phyloP scores from a whole-genome alignment of 208 protist species.

The Trichomonas vaginalis region DNA sequence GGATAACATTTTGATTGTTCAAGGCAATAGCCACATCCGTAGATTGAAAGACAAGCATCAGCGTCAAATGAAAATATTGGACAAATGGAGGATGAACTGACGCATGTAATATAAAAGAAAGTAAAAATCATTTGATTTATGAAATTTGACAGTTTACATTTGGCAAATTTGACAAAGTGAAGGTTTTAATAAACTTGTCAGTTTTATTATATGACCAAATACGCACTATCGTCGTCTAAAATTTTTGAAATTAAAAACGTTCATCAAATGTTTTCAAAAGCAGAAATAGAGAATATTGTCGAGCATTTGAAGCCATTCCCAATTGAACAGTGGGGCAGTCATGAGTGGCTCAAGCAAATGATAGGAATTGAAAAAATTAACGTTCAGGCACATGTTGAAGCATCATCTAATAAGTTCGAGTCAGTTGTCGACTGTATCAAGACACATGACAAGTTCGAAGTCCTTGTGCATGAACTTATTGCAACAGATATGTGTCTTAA shows the following conservation, averaged over 20 bases:
- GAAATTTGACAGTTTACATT: too few relatives aligned
- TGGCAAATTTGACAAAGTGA: too few relatives aligned
- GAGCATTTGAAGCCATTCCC: neutral
- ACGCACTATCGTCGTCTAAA: neutral
- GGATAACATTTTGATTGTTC: neutral
- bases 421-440: neutral
- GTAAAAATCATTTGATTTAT: neutral
- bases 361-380: neutral
- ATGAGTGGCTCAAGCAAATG: neutral
- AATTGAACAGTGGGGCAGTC: neutral
- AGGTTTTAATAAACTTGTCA: too few relatives aligned
- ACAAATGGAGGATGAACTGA: neutral
- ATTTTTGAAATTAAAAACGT: neutral
- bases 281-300: neutral
- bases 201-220: too few relatives aligned
- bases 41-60: neutral
- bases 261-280: neutral
- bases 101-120: neutral
- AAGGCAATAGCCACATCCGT: neutral
- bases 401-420: neutral
- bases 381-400: neutral
- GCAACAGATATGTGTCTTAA: neutral
- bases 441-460: neutral
- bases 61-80: neutral
- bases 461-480: neutral